Conservation (phyloP, 345 rosid species). For the Pelargonium nanum region DNA sequence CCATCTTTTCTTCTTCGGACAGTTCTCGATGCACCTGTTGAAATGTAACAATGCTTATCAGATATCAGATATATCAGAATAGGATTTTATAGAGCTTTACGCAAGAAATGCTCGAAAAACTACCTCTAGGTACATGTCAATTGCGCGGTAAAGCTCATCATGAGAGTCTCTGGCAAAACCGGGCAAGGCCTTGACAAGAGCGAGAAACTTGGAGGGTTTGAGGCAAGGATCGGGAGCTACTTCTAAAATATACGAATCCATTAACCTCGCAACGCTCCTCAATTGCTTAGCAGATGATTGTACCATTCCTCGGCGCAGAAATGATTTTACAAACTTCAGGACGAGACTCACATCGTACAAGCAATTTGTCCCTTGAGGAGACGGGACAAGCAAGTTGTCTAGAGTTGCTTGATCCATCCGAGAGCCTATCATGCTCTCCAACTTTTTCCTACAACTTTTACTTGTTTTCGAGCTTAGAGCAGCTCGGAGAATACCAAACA, state of each 20-base stretch:
- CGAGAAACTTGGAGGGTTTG: constrained; percentile 57
- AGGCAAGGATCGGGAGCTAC: constrained; percentile 88
- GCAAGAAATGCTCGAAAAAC: constrained; percentile 3
- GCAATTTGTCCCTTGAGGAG: constrained; percentile 42
- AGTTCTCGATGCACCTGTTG: constrained; percentile 71
- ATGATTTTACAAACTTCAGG: constrained; percentile 52
- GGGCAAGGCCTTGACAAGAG: constrained; percentile 50
- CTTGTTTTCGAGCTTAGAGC: constrained; percentile 36
- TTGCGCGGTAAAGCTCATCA: constrained; percentile 55
- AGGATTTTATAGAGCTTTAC: neutral
- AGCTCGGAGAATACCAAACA: constrained; percentile 56
- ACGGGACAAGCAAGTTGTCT: constrained; percentile 73
- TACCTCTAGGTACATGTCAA: constrained; percentile 85
- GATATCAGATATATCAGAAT: neutral
- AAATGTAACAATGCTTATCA: neutral
- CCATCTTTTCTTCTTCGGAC: constrained; percentile 59
- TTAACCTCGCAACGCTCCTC: constrained; percentile 56
- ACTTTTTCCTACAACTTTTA: constrained; percentile 41
- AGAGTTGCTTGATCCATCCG: constrained; percentile 68
- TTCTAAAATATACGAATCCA: constrained; percentile 74
- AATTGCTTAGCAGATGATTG: constrained; percentile 17
- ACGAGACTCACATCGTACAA: constrained; percentile 72
- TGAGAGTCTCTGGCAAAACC: constrained; percentile 59
- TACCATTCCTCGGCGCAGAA: constrained; percentile 28
- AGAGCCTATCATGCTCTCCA: constrained; percentile 78